Evolutionary conservation across 2,329 filamentous ascomycete genomes (phyloP), one percentile per base, ranked within the genome.

Genomic region (Sporothrix phasma): DNA sequence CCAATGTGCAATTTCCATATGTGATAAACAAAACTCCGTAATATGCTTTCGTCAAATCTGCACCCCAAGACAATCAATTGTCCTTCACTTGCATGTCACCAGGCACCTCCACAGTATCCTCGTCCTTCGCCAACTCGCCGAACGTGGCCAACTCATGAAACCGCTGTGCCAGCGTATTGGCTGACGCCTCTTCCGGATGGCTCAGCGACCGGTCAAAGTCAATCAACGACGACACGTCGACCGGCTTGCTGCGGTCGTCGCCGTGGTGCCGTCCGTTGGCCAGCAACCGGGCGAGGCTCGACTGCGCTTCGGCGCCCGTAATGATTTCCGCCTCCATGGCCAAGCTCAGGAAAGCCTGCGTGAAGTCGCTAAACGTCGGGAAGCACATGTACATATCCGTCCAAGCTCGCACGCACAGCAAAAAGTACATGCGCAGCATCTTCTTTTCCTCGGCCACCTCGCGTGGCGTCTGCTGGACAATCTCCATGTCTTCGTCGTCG

Each of bases 271-370:
- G 47, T 19, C 61, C 49, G 5, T 49, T 47, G 17, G 29, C 45
- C 11, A 49, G 15, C 2, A 62, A 26, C 5, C 47, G 26, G 15
- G 46, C 65, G 47, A 64, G 29, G 22, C 53, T 65, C 4, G 53
- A n/a, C 31, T 63, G 64, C 17, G 62, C 67, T 53, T 69, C 69
- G 10, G 49, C 43, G 2, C 66, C 63, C 11, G 66, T 47, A 22
- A 69, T 31, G 6, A 66, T 47, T 15, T 63, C 65, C 11, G 63
- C 63, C 47, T 63, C 62, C 45, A 68, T 56, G 26, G 67, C 70
- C 69, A 72, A 71, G 63, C 66, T 69, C 47, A 73, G 39, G 31
- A 73, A 69, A 0, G 69, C 70, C 43, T 70, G 68, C 17, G 69
- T 65, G 10, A 70, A 72, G 10, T 68, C 61, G 45, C 68, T 65